A percentile compares a stretch with the other conserved stretches of the same genome.
These are phyloP conservation scores for Yarrowia keelungensis DNA, from an alignment of 805 yeast species.

Conservation along the genomic window DNA sequence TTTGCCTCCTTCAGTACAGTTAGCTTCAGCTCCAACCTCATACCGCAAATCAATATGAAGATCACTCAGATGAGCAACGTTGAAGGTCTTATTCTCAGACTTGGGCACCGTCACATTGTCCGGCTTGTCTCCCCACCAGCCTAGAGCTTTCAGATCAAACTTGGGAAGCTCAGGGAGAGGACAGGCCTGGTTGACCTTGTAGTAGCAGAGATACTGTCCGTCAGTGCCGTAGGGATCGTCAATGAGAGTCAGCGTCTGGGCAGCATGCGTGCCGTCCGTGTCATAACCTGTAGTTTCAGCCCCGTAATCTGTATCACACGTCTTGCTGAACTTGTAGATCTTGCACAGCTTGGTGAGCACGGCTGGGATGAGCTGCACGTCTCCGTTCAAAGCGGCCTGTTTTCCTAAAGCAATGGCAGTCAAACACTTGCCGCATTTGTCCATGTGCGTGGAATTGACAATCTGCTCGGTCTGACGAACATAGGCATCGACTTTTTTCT, in stretches of 20 bases:
- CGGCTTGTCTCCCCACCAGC: conserved; percentile 56
- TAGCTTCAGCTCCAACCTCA: conserved; percentile 56
- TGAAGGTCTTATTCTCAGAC: conserved; percentile 53
- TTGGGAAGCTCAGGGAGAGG: conserved; percentile 55
- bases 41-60: conserved; percentile 64
- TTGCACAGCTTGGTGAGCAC: conserved; percentile 16
- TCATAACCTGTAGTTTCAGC: conserved; percentile 1
- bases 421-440: conserved; percentile 30
- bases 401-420: conserved; percentile 14
- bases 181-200: conserved; percentile 58
- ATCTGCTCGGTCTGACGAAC: conserved; percentile 25
- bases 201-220: conserved; percentile 68
- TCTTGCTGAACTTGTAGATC: conserved; percentile 15
- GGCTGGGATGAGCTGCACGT: conserved; percentile 7
- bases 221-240: conserved; percentile 59
- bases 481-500: conserved; percentile 27
- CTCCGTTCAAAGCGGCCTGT: conserved; percentile 22
- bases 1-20: conserved; percentile 52
- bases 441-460: conserved; percentile 25
- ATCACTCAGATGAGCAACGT: conserved; percentile 71
- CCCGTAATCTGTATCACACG: conserved; percentile 11
- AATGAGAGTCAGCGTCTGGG: conserved; percentile 59
- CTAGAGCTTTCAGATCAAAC: conserved; percentile 52
- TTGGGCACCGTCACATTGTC: conserved; percentile 43
- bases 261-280: conserved; percentile 50